phyloP scores from a whole-genome alignment of 441 rosid genomes.

The Erodium moschatum region DNA sequence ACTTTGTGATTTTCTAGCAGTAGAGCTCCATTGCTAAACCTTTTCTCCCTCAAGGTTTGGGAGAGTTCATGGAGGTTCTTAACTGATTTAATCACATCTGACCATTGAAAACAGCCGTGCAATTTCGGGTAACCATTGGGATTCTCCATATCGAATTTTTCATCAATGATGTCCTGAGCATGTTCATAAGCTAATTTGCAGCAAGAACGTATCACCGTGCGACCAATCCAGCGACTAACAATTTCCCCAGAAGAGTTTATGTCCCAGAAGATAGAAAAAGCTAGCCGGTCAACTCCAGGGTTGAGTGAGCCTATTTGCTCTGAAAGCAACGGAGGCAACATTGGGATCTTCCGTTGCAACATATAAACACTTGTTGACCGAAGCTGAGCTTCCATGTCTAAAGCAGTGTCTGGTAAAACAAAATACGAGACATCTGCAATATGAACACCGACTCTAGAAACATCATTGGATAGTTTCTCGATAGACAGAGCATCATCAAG shows the following conservation, averaged over 20 bases:
- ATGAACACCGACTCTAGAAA: conserved; percentile 82
- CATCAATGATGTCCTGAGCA: conserved; percentile 60
- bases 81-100: conserved; percentile 52
- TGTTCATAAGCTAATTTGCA: conserved; percentile 84
- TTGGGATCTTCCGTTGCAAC: conserved; percentile 49
- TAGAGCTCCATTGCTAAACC: conserved; percentile 68
- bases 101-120: conserved; percentile 59
- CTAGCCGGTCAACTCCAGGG: conserved; percentile 79
- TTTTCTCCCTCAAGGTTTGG: conserved; percentile 43
- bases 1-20: conserved; percentile 53
- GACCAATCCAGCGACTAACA: conserved; percentile 67
- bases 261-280: conserved; percentile 83
- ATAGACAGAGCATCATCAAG: conserved; percentile 91
- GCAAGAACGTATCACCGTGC: conserved; percentile 63
- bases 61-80: conserved; percentile 52
- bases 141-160: conserved; percentile 24
- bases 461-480: conserved; percentile 48
- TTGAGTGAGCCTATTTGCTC: conserved; percentile 67
- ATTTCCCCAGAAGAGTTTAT: conserved; percentile 47
- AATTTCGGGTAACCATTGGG: conserved; percentile 37
- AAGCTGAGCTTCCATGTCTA: conserved; percentile 64
- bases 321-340: conserved; percentile 73
- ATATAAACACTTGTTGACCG: conserved; percentile 79
- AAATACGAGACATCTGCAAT: conserved; percentile 79
- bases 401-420: conserved; percentile 68